phyloP scores from a whole-genome alignment of 495 filamentous ascomycete genomes.

The Penicillium steckii region DNA sequence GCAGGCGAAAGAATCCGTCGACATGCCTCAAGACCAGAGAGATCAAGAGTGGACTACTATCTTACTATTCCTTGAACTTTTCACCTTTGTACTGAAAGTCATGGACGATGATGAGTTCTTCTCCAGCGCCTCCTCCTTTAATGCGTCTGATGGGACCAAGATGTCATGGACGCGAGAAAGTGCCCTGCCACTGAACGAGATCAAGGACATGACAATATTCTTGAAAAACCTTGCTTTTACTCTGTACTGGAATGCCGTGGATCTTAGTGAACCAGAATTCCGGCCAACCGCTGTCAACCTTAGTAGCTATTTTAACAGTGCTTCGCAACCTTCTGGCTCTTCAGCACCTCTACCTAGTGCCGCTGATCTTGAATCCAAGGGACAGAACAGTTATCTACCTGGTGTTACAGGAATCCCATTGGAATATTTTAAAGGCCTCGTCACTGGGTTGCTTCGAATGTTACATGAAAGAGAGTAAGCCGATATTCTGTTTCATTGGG shows the following conservation, averaged over 20 bases:
- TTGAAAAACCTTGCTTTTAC: slow-evolving; percentile 92
- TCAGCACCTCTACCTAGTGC: slow-evolving; percentile 24
- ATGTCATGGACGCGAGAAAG: slow-evolving; percentile 60
- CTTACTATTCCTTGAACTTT: slow-evolving; percentile 89
- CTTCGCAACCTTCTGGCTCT: slow-evolving; percentile 8
- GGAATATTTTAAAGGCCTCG: slow-evolving; percentile 73
- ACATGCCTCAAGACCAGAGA: slow-evolving; percentile 28
- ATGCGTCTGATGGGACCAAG: slow-evolving; percentile 31
- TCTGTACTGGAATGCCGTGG: slow-evolving; percentile 78
- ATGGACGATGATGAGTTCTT: slow-evolving; percentile 82
- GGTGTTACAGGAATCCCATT: slow-evolving; percentile 71
- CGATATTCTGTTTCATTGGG: too few species aligned
- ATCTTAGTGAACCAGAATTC: slow-evolving; percentile 56
- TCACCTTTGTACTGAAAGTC: slow-evolving; percentile 84
- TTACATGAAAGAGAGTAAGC: slow-evolving; percentile 86
- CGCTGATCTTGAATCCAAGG: slow-evolving; percentile 35
- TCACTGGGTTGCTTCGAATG: slow-evolving; percentile 80
- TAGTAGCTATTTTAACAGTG: slow-evolving; percentile 54
- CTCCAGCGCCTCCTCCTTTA: slow-evolving; percentile 39
- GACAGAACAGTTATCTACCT: slow-evolving; percentile 47
- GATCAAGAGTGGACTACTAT: slow-evolving; percentile 86
- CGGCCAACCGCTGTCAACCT: slow-evolving; percentile 47
- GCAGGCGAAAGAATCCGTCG: slow-evolving; percentile 16
- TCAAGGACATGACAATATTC: slow-evolving; percentile 76
- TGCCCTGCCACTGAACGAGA: slow-evolving; percentile 65